Conservation (phyloP, 1,284 basidiomycete genomes). For the Lignosus rhinocerotis region DNA sequence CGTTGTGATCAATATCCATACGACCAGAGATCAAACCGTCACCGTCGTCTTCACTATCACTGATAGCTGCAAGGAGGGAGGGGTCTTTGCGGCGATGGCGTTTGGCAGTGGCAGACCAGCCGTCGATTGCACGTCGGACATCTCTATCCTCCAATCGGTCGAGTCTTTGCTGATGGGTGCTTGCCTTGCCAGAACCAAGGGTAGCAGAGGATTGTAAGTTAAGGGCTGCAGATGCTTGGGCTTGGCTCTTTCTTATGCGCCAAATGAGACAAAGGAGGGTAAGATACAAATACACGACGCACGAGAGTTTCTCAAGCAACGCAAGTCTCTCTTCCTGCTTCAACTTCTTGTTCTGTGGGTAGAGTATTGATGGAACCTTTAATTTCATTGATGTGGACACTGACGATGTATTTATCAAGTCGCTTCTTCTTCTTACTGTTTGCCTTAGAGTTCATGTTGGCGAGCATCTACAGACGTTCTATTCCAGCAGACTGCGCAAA, state of each 20-base stretch:
- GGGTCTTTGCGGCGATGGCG: constrained; percentile 38
- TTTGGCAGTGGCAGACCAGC: constrained; percentile 38
- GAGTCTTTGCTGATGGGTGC: constrained; percentile 59
- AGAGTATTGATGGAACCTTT: not conserved
- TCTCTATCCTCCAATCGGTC: constrained; percentile 63
- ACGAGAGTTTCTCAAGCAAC: constrained; percentile 80
- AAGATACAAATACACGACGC: constrained; percentile 33
- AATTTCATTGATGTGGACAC: constrained; percentile 20
- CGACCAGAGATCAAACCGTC: constrained; percentile 11
- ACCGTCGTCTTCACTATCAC: constrained; percentile 35
- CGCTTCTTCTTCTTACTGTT: constrained; percentile 79
- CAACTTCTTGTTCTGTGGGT: constrained; percentile 75
- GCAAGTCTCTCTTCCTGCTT: constrained; percentile 78
- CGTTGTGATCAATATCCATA: constrained; percentile 14
- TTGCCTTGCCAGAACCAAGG: constrained; percentile 68
- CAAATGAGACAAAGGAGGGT: constrained; percentile 7
- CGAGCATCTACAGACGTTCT: constrained; percentile 38
- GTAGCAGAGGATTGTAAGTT: constrained; percentile 75
- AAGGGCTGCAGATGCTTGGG: constrained; percentile 56
- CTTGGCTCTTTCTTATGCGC: constrained; percentile 68
- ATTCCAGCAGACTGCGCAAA: not conserved
- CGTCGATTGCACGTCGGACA: constrained; percentile 53
- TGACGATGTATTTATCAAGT: constrained; percentile 82
- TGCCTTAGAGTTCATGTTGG: constrained; percentile 69
- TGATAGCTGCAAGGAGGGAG: constrained; percentile 34